Evolutionary conservation across 2,329 filamentous ascomycete genomes (phyloP).

Genomic region (Lachnellula subtilissima): DNA sequence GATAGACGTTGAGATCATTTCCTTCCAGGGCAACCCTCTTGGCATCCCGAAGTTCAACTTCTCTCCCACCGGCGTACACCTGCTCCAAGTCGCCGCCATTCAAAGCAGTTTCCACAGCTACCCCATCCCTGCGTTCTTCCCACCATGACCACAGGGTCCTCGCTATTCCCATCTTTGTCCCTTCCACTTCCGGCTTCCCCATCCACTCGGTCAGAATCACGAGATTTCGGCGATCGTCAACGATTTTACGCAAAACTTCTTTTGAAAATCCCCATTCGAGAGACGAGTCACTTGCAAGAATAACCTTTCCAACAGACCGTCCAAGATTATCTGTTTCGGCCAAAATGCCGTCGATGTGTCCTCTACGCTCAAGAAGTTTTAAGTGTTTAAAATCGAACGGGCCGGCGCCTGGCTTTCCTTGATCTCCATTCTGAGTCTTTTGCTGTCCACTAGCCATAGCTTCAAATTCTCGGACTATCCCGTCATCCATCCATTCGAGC

Average conservation of each 20-base stretch:
- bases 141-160: conserved; percentile 77
- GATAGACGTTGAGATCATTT: conserved; percentile 75
- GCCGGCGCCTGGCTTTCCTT: conserved; percentile 49
- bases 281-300: conserved; percentile 84
- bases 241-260: conserved; percentile 69
- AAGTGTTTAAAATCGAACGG: conserved; percentile 90
- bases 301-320: conserved; percentile 59
- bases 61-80: conserved; percentile 59
- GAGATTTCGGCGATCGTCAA: conserved; percentile 72
- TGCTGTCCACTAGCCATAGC: conserved; percentile 44
- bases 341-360: conserved; percentile 69
- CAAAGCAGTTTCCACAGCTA: conserved; percentile 50
- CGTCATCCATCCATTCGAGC: conserved; percentile 99
- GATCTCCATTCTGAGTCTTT: conserved; percentile 41
- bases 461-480: conserved; percentile 88
- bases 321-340: conserved; percentile 39
- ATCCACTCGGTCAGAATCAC: conserved; percentile 80
- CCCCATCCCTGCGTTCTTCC: conserved; percentile 61
- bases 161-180: conserved; percentile 45
- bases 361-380: conserved; percentile 74
- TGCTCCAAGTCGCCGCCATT: conserved; percentile 59
- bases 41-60: conserved; percentile 56
- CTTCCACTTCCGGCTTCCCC: conserved; percentile 32
- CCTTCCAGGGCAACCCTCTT: conserved; percentile 64
- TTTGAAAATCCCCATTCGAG: conserved; percentile 95